These are phyloP conservation scores for Phytophthora macrochlamydospora DNA, from an alignment of 352 stramenopile species.

Conservation along the genomic window DNA sequence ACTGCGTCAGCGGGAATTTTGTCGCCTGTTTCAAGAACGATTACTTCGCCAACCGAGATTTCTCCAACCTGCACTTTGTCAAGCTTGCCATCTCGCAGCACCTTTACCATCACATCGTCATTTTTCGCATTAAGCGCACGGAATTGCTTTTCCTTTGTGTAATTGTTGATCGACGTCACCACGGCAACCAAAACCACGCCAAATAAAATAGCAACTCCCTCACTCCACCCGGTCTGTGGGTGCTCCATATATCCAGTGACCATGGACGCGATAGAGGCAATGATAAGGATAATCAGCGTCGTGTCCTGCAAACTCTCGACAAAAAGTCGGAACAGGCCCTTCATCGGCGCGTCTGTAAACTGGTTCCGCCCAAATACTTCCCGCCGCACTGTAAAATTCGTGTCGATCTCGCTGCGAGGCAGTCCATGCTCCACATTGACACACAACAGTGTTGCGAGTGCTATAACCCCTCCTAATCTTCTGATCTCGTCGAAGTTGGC, in stretches of 20 bases:
- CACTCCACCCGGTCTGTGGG: constrained; percentile 90
- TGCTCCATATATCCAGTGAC: constrained; percentile 83
- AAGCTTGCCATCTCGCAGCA: constrained; percentile 70
- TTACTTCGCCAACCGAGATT: constrained; percentile 85
- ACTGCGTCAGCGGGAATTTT: constrained; percentile 95
- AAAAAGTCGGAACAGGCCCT: constrained; percentile 80
- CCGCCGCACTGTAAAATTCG: constrained; percentile 51
- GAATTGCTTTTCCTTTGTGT: constrained; percentile 95
- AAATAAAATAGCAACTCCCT: constrained; percentile 94
- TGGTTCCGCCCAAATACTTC: constrained; percentile 67
- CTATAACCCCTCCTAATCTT: constrained; percentile 60
- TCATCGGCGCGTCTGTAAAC: constrained; percentile 83
- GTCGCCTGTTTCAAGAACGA: constrained; percentile 94
- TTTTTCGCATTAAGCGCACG: constrained; percentile 86
- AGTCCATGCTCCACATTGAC: constrained; percentile 74
- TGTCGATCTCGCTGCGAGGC: constrained; percentile 63
- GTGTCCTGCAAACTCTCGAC: constrained; percentile 90
- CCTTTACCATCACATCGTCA: constrained; percentile 87
- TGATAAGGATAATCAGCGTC: constrained; percentile 90
- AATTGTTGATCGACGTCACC: constrained; percentile 96
- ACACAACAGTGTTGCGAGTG: constrained; percentile 64
- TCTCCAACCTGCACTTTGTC: constrained; percentile 76
- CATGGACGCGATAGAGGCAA: constrained; percentile 85
- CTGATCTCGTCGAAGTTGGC: constrained; percentile 63
- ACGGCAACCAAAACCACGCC: constrained; percentile 94